phyloP scores from a whole-genome alignment of 2,329 filamentous ascomycete genomes.

The Xylariales sp. region DNA sequence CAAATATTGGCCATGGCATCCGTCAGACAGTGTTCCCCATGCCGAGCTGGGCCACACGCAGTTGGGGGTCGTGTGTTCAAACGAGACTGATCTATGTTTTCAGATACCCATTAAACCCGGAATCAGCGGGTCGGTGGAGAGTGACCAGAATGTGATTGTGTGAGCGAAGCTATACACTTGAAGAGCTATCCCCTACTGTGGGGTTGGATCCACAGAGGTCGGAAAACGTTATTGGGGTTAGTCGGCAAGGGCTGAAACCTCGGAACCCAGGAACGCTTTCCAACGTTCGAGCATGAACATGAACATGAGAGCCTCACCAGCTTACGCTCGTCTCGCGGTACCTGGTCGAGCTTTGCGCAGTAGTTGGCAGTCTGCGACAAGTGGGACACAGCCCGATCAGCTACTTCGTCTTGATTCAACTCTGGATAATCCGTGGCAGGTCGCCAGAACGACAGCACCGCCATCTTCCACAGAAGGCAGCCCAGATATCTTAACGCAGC shows the following conservation, averaged over 20 bases:
- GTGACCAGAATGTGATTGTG: slow-evolving; percentile 47
- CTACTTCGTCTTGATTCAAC: slow-evolving; percentile 49
- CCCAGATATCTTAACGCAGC: slow-evolving; percentile 63
- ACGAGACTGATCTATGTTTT: slow-evolving; percentile 17
- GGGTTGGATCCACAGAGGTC: slow-evolving; percentile 48
- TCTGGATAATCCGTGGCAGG: slow-evolving; percentile 43
- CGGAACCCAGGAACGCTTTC: slow-evolving; percentile 27
- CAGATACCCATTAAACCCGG: slow-evolving; percentile 43
- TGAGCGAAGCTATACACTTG: slow-evolving; percentile 49
- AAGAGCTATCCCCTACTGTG: slow-evolving; percentile 41
- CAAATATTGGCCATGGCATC: slow-evolving; percentile 44
- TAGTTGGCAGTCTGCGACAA: slow-evolving; percentile 55
- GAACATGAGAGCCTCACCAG: slow-evolving; percentile 17
- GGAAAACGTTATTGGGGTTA: slow-evolving; percentile 28
- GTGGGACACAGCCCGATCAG: slow-evolving; percentile 48
- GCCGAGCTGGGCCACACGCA: neutral
- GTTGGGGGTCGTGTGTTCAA: too few species aligned
- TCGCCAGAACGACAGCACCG: slow-evolving; percentile 52
- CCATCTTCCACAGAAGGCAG: slow-evolving; percentile 54
- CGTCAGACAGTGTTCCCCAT: slow-evolving; percentile 36
- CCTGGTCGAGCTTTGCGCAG: slow-evolving; percentile 37
- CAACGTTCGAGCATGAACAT: slow-evolving; percentile 26
- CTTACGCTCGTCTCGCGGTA: slow-evolving; percentile 12
- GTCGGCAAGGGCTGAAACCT: slow-evolving; percentile 36
- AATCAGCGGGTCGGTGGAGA: slow-evolving; percentile 45